A percentile compares a stretch with the other conserved stretches of the same genome.
Conservation (phyloP, 2,329 filamentous ascomycete genomes). For the Penicillium oxalicum region DNA sequence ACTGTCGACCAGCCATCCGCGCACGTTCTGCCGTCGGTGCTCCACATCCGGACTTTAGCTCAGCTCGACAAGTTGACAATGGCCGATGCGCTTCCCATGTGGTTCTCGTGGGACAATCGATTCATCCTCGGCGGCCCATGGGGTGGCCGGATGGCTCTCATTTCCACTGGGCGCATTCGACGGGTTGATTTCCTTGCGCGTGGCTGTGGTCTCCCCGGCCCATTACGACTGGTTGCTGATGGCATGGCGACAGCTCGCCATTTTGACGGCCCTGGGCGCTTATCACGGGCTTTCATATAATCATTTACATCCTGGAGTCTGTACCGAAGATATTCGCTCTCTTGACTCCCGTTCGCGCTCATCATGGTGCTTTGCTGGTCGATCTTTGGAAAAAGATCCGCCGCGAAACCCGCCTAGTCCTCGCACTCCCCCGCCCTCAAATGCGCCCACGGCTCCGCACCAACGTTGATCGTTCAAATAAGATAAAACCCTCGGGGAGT, state of each 20-base stretch:
- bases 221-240: neutral
- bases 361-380: constrained; percentile 7
- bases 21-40: constrained; percentile 13
- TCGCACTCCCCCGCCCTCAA: neutral
- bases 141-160: no score
- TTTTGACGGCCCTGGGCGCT: constrained; percentile 4
- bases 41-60: constrained; percentile 5
- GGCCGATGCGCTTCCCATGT: neutral
- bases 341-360: constrained; percentile 3
- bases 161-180: neutral
- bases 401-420: neutral
- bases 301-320: constrained; percentile 1
- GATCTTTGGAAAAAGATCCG: constrained; percentile 12
- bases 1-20: constrained; percentile 21
- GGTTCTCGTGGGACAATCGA: constrained; percentile 1
- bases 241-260: neutral
- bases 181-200: neutral
- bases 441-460: constrained; percentile 1
- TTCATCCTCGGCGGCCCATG: neutral
- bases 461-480: constrained; percentile 1
- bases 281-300: constrained; percentile 12
- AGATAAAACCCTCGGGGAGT: neutral
- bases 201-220: neutral
- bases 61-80: neutral
- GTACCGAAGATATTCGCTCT: neutral